Evolutionary conservation across 2,329 filamentous ascomycete genomes (phyloP).

Genomic region (Amauroascus verrucosus): DNA sequence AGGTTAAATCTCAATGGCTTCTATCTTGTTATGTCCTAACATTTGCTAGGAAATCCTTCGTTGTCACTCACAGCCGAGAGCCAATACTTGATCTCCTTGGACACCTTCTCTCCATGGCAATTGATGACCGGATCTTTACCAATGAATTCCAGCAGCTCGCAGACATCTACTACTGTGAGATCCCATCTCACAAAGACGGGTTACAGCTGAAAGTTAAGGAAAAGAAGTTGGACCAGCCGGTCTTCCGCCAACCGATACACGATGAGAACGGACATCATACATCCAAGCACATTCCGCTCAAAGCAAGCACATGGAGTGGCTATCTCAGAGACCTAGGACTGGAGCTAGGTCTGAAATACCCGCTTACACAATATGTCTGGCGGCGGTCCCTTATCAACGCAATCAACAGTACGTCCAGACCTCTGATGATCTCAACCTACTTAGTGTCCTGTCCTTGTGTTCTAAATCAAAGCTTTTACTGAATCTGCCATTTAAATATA

Average conservation of each 20-base stretch:
- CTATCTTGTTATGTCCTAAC: background rate
- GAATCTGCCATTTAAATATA: background rate
- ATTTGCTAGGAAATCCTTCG: constrained; percentile 18
- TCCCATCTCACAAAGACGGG: background rate
- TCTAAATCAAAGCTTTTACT: too few relatives aligned
- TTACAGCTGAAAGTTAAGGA: background rate
- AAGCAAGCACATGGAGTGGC: too few relatives aligned
- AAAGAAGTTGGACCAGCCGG: background rate
- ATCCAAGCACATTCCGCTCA: background rate
- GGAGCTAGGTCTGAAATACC: constrained; percentile 13
- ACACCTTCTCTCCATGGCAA: constrained; percentile 16
- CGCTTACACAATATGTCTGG: constrained; percentile 17
- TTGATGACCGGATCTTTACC: constrained; percentile 16
- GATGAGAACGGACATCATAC: background rate
- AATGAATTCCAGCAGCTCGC: constrained; percentile 1
- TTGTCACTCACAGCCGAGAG: constrained; percentile 17
- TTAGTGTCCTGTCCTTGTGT: too few relatives aligned
- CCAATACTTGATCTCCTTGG: constrained; percentile 17
- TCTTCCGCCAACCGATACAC: background rate
- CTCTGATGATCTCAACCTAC: constrained; percentile 11
- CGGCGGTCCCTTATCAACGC: constrained; percentile 16
- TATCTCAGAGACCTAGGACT: too few relatives aligned
- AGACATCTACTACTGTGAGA: background rate
- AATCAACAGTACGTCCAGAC: constrained; percentile 18
- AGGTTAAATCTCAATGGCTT: constrained; percentile 3